Evolutionary conservation across 192 early-diverging fungal genomes (phyloP).

Genomic region (Borealophlyctis nickersoniae): DNA sequence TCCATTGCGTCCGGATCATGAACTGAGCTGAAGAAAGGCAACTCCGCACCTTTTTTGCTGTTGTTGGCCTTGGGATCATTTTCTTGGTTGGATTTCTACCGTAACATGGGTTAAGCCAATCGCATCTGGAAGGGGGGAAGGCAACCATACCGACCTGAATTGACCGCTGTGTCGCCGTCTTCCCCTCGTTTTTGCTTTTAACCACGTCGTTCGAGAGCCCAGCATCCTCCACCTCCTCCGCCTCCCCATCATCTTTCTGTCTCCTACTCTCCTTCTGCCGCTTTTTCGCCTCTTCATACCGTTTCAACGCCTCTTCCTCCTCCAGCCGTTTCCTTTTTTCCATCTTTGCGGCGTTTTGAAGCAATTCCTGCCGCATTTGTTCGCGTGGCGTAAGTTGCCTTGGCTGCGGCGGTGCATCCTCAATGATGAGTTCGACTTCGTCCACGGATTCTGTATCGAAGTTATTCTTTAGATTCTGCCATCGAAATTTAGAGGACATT

Average conservation of each 20-base stretch:
- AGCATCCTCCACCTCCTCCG: background rate
- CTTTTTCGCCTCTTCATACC: constrained; percentile 4
- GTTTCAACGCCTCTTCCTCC: constrained; percentile 1
- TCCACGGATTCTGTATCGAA: background rate
- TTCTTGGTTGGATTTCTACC: too few species aligned
- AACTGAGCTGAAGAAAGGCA: too few species aligned
- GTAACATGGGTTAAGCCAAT: background rate
- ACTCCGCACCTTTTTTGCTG: too few species aligned
- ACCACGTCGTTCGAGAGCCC: background rate
- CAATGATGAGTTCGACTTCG: background rate
- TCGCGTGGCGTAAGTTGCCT: too few species aligned
- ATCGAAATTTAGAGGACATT: constrained; percentile 6
- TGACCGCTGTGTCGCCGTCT: background rate
- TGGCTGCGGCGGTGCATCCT: background rate
- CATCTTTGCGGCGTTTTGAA: constrained; percentile 7
- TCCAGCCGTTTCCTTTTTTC: background rate
- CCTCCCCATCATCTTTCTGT: background rate
- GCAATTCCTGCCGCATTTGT: constrained; percentile 4
- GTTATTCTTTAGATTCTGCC: background rate
- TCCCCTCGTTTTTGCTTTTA: background rate
- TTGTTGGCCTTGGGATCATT: too few species aligned
- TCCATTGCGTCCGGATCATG: too few species aligned
- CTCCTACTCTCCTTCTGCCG: background rate
- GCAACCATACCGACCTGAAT: background rate
- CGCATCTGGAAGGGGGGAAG: background rate